These are phyloP conservation scores for Penicillium sp. DNA, from an alignment of 2,329 filamentous ascomycete genomes.

Conservation along the genomic window DNA sequence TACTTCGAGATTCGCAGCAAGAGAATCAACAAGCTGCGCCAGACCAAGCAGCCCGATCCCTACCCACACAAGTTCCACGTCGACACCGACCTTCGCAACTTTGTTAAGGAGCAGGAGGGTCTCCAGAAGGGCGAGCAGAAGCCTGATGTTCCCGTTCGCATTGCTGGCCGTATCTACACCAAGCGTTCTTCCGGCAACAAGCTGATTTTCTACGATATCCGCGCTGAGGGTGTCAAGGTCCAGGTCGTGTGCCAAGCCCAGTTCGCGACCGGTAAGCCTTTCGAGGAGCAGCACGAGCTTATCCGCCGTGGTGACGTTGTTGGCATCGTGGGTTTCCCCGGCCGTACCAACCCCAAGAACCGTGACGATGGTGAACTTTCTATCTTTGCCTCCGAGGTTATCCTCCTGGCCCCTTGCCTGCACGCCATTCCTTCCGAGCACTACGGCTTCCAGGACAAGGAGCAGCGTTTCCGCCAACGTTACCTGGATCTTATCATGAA, in stretches of 20 bases:
- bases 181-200: conserved; percentile 79
- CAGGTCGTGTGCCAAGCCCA: conserved; percentile 93
- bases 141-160: conserved; percentile 70
- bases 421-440: conserved; percentile 82
- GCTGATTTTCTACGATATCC: conserved; percentile 87
- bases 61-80: conserved; percentile 95
- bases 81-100: conserved; percentile 77
- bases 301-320: conserved; percentile 91
- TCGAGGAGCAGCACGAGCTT: conserved; percentile 85
- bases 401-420: conserved; percentile 84
- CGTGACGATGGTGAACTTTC: conserved; percentile 87
- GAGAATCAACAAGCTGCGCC: conserved; percentile 71
- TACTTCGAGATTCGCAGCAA: conserved; percentile 97
- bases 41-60: conserved; percentile 72
- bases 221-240: conserved; percentile 70
- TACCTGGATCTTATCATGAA: conserved; percentile 98
- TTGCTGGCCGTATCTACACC: conserved; percentile 87
- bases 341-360: conserved; percentile 84
- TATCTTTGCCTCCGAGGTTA: conserved; percentile 84
- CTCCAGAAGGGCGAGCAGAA: conserved; percentile 85
- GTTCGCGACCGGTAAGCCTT: conserved; percentile 68
- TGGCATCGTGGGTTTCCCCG: conserved; percentile 79
- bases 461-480: conserved; percentile 87
- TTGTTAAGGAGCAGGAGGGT: conserved; percentile 69
- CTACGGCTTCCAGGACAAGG: conserved; percentile 93